Percentiles rank a stretch among this genome's conserved stretches.
phyloP scores from a whole-genome alignment of 1,284 basidiomycete genomes.

The Exsudoporus floridanus region DNA sequence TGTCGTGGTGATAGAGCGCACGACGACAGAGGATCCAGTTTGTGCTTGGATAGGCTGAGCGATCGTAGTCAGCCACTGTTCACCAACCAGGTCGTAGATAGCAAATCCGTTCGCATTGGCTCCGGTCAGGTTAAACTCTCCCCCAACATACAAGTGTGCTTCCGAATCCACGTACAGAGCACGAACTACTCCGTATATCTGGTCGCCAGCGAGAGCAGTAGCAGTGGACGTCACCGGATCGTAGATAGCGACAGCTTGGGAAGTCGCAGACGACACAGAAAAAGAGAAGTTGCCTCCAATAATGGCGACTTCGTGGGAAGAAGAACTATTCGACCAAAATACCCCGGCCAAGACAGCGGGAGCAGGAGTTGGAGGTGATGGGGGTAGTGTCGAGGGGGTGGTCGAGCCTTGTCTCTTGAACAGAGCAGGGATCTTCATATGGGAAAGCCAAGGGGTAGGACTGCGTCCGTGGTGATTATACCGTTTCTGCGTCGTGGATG shows the following conservation, averaged over 20 bases:
- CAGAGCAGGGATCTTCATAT: constrained; percentile 45
- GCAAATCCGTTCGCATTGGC: constrained; percentile 65
- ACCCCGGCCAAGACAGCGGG: constrained; percentile 84
- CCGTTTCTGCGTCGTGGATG: constrained; percentile 38
- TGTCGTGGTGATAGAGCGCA: constrained; percentile 74
- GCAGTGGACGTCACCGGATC: constrained; percentile 52
- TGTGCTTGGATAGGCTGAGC: constrained; percentile 57
- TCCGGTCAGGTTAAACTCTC: constrained; percentile 66
- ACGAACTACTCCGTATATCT: constrained; percentile 71
- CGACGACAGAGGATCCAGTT: constrained; percentile 58
- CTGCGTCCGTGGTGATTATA: constrained; percentile 38
- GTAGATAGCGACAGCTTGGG: constrained; percentile 74
- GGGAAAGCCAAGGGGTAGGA: constrained; percentile 51
- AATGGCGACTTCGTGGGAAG: constrained; percentile 66
- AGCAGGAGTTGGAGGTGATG: constrained; percentile 55
- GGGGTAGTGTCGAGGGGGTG: constrained; percentile 51
- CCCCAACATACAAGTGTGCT: constrained; percentile 75
- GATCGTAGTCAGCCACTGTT: constrained; percentile 59
- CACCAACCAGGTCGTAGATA: constrained; percentile 68
- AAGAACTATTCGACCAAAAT: constrained; percentile 86
- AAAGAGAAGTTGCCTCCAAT: constrained; percentile 91
- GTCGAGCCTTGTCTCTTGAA: constrained; percentile 53
- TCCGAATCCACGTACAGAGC: constrained; percentile 64
- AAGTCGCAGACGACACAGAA: constrained; percentile 41
- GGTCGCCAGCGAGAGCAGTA: constrained; percentile 59